Evolutionary conservation across 192 early-diverging fungal species (phyloP).

Genomic region (Entrophospora sp.): DNA sequence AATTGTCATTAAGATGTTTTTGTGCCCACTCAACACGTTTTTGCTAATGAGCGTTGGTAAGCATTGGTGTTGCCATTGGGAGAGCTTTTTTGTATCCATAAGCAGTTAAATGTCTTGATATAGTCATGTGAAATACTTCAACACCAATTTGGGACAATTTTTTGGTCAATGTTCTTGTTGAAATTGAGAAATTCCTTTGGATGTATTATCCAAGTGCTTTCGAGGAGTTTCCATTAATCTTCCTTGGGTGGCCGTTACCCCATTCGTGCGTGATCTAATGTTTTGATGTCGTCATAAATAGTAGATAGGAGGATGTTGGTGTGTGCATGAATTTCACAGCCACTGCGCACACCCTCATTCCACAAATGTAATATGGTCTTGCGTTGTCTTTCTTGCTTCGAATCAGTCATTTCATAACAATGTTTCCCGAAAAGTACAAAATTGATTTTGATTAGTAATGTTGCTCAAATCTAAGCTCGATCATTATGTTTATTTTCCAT

Average conservation of each 20-base stretch:
- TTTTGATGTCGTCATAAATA: slow-evolving; percentile 5
- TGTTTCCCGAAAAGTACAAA: too few species aligned
- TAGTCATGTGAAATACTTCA: not conserved
- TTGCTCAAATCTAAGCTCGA: too few species aligned
- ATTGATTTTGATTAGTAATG: too few species aligned
- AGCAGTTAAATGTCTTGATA: not conserved
- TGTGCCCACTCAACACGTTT: not conserved
- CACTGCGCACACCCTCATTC: not conserved
- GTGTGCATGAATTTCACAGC: not conserved
- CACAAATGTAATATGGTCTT: not conserved
- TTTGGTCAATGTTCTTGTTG: not conserved
- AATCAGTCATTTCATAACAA: too few species aligned
- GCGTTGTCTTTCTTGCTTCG: not conserved
- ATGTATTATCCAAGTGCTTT: not conserved
- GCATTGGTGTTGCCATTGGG: not conserved
- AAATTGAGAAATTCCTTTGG: not conserved
- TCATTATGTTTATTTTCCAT: too few species aligned
- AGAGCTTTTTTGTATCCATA: not conserved
- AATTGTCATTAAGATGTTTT: slow-evolving; percentile 8
- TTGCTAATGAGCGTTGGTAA: not conserved
- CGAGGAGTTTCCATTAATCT: not conserved
- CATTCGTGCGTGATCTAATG: not conserved
- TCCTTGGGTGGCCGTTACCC: not conserved
- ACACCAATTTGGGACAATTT: not conserved
- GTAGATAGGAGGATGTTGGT: not conserved